phyloP scores from a whole-genome alignment of 2,329 filamentous ascomycete genomes.

The Penicillium vulpinum region DNA sequence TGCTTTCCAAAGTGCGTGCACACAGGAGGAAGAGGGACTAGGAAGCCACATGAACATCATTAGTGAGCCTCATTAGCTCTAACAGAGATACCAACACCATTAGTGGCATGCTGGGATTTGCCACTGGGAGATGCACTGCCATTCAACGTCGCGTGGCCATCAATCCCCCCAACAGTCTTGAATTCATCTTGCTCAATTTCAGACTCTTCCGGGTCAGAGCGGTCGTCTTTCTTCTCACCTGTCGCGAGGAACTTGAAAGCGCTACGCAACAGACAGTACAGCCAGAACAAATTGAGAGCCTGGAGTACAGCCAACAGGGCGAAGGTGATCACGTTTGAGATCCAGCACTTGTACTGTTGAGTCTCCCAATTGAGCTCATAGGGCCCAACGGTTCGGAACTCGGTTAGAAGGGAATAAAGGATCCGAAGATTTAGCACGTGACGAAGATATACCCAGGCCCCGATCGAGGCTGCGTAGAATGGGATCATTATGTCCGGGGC shows the following conservation, averaged over 20 bases:
- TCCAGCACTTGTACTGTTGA: conserved; percentile 46
- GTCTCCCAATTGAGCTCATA: conserved; percentile 47
- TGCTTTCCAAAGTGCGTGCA: neutral
- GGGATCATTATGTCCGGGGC: conserved; percentile 71
- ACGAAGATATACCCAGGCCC: conserved; percentile 80
- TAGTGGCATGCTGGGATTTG: neutral
- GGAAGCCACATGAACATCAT: neutral
- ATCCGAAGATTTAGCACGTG: conserved; percentile 61
- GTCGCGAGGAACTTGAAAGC: conserved; percentile 35
- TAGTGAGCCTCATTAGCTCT: neutral
- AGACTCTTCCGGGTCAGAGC: conserved; percentile 37
- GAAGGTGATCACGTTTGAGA: conserved; percentile 44
- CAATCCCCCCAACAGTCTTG: neutral
- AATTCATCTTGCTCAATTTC: conserved; percentile 57
- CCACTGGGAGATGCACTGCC: neutral
- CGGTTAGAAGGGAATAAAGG: conserved; percentile 41
- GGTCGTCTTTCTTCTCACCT: conserved; percentile 47
- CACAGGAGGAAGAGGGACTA: neutral
- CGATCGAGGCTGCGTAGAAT: conserved; percentile 79
- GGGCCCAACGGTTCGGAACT: conserved; percentile 44
- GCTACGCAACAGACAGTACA: conserved; percentile 41
- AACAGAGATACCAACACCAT: neutral
- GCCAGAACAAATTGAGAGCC: conserved; percentile 44
- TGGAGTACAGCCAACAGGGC: conserved; percentile 40
- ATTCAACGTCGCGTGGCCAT: neutral